Percentiles rank a stretch among this genome's conserved stretches.
phyloP scores from a whole-genome alignment of 495 filamentous ascomycete genomes.

The Podospora conica region DNA sequence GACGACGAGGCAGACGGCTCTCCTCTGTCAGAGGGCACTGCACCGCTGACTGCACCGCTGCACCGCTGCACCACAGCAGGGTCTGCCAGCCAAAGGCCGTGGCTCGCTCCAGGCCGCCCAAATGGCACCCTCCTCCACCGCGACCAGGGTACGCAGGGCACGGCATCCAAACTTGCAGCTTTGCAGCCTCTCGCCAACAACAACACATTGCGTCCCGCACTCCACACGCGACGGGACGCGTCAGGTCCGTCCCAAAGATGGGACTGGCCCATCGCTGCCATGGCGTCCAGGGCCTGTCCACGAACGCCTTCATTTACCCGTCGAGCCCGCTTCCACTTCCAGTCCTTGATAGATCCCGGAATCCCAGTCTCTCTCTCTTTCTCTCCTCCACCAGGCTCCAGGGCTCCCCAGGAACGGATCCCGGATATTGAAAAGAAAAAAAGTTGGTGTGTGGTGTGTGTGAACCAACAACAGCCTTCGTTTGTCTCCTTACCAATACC shows the following conservation, averaged over 20 bases:
- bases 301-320: conserved; percentile 10
- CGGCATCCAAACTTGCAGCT: conserved; percentile 5
- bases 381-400: not conserved
- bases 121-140: conserved; percentile 3
- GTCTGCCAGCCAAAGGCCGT: not conserved
- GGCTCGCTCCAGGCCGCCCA: conserved; percentile 1
- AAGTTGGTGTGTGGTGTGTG: not conserved
- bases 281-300: not conserved
- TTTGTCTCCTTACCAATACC: conserved; percentile 1
- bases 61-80: not conserved
- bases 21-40: too few relatives aligned
- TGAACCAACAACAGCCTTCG: conserved; percentile 1
- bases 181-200: not conserved
- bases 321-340: conserved; percentile 1
- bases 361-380: not conserved
- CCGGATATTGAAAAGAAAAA: not conserved
- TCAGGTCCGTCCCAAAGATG: not conserved
- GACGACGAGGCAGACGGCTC: too few relatives aligned
- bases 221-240: conserved; percentile 12
- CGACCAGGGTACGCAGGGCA: not conserved
- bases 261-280: not conserved
- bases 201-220: conserved; percentile 4
- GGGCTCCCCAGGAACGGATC: not conserved
- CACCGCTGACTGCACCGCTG: not conserved
- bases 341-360: not conserved